These are phyloP conservation scores for Oryza meridionalis DNA, from an alignment of 176 grass and related monocot species.

Conservation along the genomic window DNA sequence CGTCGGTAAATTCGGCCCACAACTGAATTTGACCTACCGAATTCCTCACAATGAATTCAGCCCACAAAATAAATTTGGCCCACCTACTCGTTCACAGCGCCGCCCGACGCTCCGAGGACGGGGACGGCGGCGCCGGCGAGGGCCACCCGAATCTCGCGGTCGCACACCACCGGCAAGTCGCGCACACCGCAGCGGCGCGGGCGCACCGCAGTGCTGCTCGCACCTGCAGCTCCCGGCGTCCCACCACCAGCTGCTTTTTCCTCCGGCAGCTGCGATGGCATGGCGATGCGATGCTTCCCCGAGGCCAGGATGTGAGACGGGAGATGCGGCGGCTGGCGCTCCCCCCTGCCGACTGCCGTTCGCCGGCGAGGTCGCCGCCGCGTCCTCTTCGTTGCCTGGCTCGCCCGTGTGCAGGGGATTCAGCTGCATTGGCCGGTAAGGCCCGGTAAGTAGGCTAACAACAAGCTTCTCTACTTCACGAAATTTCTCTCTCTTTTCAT, in stretches of 20 bases:
- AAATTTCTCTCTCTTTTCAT: neutral
- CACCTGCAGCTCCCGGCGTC: constrained; percentile 37
- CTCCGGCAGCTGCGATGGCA: constrained; percentile 25
- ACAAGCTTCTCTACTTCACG: neutral
- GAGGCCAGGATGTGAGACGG: constrained; percentile 28
- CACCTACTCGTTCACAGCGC: no score
- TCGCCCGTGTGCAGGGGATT: constrained; percentile 35
- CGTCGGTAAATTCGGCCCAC: no score
- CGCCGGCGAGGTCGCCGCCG: constrained; percentile 36
- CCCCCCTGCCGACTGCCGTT: constrained; percentile 25
- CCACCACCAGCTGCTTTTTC: constrained; percentile 50
- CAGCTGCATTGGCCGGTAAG: constrained; percentile 50
- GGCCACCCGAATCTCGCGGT: constrained; percentile 13
- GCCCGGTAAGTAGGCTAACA: no score
- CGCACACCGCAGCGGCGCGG: constrained; percentile 39
- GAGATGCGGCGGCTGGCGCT: constrained; percentile 51
- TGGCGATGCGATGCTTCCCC: constrained; percentile 43
- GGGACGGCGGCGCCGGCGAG: neutral
- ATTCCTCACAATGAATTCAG: no score
- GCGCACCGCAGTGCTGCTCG: constrained; percentile 2
- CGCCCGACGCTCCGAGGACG: no score
- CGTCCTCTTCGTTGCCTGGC: constrained; percentile 50
- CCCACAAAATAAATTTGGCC: no score
- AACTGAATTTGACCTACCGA: no score
- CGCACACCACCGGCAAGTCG: constrained; percentile 43